Conservation (phyloP, 2,329 filamentous ascomycete genomes). For the Colletotrichum lini region DNA sequence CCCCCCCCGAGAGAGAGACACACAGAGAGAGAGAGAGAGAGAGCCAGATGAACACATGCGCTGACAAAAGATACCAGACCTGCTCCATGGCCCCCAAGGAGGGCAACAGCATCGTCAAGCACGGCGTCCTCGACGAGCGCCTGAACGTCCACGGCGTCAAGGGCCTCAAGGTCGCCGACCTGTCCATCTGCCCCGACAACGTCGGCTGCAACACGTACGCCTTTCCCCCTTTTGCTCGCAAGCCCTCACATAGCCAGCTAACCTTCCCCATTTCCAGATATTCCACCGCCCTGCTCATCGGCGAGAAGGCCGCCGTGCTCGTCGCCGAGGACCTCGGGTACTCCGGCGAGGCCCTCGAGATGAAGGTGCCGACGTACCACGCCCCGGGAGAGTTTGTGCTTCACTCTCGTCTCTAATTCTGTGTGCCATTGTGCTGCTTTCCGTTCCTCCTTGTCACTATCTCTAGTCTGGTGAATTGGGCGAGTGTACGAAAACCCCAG, state of each 20-base stretch:
- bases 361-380: conserved; percentile 79
- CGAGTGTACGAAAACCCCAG: conserved; percentile 20
- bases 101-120: conserved; percentile 85
- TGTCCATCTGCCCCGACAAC: conserved; percentile 84
- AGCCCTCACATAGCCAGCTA: conserved; percentile 33
- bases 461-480: conserved; percentile 1
- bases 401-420: conserved; percentile 56
- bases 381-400: conserved; percentile 65
- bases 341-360: conserved; percentile 79
- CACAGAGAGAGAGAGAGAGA: too few species aligned
- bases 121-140: conserved; percentile 83
- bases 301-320: conserved; percentile 80
- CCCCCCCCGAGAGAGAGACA: too few species aligned
- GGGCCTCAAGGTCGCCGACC: conserved; percentile 82
- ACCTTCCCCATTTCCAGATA: conserved; percentile 59
- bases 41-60: too few species aligned
- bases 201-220: conserved; percentile 78
- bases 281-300: conserved; percentile 80
- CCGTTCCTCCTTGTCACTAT: background rate
- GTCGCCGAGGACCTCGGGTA: conserved; percentile 82
- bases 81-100: conserved; percentile 84
- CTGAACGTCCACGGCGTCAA: conserved; percentile 84
- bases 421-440: conserved; percentile 1
- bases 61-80: conserved; percentile 57
- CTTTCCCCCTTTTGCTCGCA: background rate